Percentiles rank a stretch among this genome's conserved stretches.
Conservation (phyloP, 805 yeast species). For the Barnettozyma salicaria region DNA sequence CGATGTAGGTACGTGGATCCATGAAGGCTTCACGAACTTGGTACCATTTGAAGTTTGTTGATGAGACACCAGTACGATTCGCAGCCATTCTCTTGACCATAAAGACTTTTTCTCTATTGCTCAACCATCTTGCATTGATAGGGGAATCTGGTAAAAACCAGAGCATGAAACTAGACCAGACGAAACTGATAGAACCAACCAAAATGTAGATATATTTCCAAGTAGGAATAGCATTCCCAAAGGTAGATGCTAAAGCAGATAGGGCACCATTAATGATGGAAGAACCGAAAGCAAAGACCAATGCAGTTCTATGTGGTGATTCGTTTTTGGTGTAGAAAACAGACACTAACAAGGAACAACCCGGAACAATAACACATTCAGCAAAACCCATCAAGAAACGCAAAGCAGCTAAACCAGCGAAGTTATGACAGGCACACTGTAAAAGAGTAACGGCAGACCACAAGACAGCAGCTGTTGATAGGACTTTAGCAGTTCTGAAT, state of each 20-base stretch:
- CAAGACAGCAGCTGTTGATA: too few relatives aligned
- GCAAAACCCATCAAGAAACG: slow-evolving; percentile 11
- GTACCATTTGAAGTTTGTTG: slow-evolving; percentile 39
- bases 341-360: slow-evolving; percentile 25
- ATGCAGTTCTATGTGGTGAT: slow-evolving; percentile 30
- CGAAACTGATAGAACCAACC: slow-evolving; percentile 33
- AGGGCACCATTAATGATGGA: slow-evolving; percentile 28
- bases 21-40: slow-evolving; percentile 43
- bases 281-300: slow-evolving; percentile 29
- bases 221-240: slow-evolving; percentile 19
- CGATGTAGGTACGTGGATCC: slow-evolving; percentile 44
- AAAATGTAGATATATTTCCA: slow-evolving; percentile 25
- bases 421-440: too few relatives aligned
- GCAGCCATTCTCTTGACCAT: slow-evolving; percentile 26
- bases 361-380: slow-evolving; percentile 25
- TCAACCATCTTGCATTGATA: slow-evolving; percentile 30
- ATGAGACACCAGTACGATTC: slow-evolving; percentile 37
- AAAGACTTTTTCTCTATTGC: slow-evolving; percentile 28
- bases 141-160: slow-evolving; percentile 35
- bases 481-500: slow-evolving; percentile 46
- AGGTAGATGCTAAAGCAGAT: slow-evolving; percentile 23
- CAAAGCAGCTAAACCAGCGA: slow-evolving; percentile 9
- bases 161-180: slow-evolving; percentile 27
- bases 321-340: slow-evolving; percentile 28
- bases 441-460: too few relatives aligned